Evolutionary conservation across 2,329 filamentous ascomycete species (phyloP), one percentile per base, ranked within the genome.

Genomic region (Diaporthe sp.): DNA sequence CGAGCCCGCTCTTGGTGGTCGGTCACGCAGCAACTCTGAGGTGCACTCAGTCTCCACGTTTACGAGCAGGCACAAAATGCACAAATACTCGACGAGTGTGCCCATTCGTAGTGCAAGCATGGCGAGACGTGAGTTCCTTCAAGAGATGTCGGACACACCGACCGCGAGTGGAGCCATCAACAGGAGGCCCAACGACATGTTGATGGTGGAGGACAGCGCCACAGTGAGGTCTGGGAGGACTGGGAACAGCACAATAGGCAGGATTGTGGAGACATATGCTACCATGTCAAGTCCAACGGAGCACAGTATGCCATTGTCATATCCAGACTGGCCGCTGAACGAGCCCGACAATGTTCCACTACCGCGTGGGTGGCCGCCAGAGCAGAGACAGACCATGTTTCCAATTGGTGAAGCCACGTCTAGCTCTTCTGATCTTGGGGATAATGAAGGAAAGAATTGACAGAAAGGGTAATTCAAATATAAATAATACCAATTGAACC

Each of bases 361-460:
- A n/a, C 64, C 64, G n/a, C 64, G 64, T 25, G 64, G 47, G 2
- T 68, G 64, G 64, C 64, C 64, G 17, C 47, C 64, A 4, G 45
- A 54, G 47, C 64, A 68, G 40, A 54, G n/a, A 7, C 45, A 68
- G n/a, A 68, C 64, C 45, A 68, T 68, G 64, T 68, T 68, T 30
- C 64, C 64, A 12, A 68, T 68, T 13, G 64, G 64, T 7, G 64
- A 68, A 30, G 45, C 33, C 10, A 30, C 64, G 33, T 54, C 64
- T 22, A 68, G 64, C 28, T 68, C 64, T 30, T 68, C 64, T 22
- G 47, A 54, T 54, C 45, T 68, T 15, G 64, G n/a, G 9, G 47
- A 68, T 6, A 19, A 28, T 54, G 64, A 68, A 28, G n/a, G 9
- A 9, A 6, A n/a, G 33, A 12, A 38, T 15, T 40, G n/a, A 40